Conservation (phyloP, 768 basidiomycete genomes). For the Boletus pseudo-olivaceus region DNA sequence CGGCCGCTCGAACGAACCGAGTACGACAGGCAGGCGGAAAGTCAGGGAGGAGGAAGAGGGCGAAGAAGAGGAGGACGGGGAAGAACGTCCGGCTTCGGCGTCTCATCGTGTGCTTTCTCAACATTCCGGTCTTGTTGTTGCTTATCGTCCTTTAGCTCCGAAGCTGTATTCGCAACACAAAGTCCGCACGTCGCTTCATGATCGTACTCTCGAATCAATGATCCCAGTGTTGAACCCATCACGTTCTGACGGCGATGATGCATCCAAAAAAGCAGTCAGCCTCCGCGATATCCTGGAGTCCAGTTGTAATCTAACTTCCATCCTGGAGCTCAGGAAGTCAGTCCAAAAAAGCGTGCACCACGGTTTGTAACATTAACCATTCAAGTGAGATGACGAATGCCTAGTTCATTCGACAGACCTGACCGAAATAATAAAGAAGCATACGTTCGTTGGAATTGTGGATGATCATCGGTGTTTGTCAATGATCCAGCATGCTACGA, state of each 20-base stretch:
- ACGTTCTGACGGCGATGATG: conserved; percentile 32
- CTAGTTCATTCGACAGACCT: conserved; percentile 49
- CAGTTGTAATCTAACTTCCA: conserved; percentile 70
- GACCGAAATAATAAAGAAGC: conserved; percentile 77
- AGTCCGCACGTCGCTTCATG: conserved; percentile 82
- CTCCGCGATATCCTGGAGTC: conserved; percentile 67
- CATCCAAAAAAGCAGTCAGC: conserved; percentile 24
- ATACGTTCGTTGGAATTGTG: conserved; percentile 90
- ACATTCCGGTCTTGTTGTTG: background rate
- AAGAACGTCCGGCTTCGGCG: conserved; percentile 23
- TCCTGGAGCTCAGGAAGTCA: conserved; percentile 58
- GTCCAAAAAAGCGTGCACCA: conserved; percentile 61
- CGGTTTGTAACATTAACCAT: conserved; percentile 43
- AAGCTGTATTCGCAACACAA: conserved; percentile 80
- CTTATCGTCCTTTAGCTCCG: conserved; percentile 28
- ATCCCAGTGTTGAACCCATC: conserved; percentile 65
- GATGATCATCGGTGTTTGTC: conserved; percentile 72
- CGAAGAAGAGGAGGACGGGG: conserved; percentile 31
- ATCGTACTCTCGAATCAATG: conserved; percentile 95
- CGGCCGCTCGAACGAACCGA: conserved; percentile 41
- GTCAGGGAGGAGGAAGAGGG: conserved; percentile 39
- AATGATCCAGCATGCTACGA: conserved; percentile 82
- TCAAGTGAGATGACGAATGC: background rate
- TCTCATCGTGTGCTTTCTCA: conserved; percentile 23
- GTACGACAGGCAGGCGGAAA: conserved; percentile 27